A percentile compares a stretch with the other conserved stretches of the same genome.
phyloP scores from a whole-genome alignment of 2,329 filamentous ascomycete genomes.

The Byssoonygena ceratinophila region DNA sequence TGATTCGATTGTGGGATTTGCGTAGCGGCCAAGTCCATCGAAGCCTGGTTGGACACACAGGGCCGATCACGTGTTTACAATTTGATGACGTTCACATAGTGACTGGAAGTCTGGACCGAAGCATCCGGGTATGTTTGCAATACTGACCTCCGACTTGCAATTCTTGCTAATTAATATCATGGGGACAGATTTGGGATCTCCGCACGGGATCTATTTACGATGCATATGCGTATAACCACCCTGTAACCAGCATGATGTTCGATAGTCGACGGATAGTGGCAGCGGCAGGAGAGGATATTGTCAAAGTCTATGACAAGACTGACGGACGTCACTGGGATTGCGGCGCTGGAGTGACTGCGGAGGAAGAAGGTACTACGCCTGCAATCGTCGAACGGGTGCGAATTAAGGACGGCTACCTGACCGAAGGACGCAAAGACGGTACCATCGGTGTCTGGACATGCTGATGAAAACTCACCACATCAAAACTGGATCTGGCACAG shows the following conservation, averaged over 20 bases:
- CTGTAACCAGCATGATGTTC: constrained; percentile 95
- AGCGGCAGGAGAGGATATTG: constrained; percentile 82
- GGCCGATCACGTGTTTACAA: constrained; percentile 83
- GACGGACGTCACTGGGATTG: constrained; percentile 96
- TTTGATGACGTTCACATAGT: constrained; percentile 95
- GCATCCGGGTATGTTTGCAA: constrained; percentile 64
- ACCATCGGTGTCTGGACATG: constrained; percentile 86
- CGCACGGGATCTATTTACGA: constrained; percentile 91
- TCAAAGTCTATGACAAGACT: constrained; percentile 96
- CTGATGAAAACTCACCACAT: constrained; percentile 23
- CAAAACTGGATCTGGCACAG: neutral
- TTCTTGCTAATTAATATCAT: constrained; percentile 18
- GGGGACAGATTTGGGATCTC: constrained; percentile 88
- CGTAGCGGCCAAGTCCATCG: constrained; percentile 94
- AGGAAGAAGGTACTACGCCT: constrained; percentile 54
- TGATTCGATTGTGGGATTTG: constrained; percentile 95
- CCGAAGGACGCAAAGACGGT: constrained; percentile 81
- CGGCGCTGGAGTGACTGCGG: constrained; percentile 62
- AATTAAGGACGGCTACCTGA: constrained; percentile 85
- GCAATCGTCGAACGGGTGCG: constrained; percentile 73
- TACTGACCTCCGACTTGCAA: neutral
- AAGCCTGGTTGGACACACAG: constrained; percentile 89
- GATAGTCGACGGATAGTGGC: constrained; percentile 79
- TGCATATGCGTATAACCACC: constrained; percentile 86
- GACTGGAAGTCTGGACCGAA: constrained; percentile 83